These are phyloP conservation scores for Begonia peltatifolia DNA, from an alignment of 306 rosid species.

Conservation along the genomic window DNA sequence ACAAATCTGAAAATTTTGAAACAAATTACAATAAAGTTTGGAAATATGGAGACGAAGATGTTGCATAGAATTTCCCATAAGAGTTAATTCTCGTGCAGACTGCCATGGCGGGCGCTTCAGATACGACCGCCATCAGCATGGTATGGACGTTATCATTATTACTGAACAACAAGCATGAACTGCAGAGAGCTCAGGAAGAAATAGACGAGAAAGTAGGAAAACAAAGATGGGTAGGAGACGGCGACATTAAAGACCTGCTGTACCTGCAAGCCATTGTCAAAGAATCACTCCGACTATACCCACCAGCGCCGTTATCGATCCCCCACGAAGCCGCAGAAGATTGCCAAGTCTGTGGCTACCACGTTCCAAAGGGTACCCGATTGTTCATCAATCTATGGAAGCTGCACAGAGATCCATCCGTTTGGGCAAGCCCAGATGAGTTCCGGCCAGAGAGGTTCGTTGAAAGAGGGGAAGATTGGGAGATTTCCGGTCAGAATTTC, in stretches of 20 bases:
- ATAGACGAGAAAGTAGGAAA: slow-evolving; percentile 15
- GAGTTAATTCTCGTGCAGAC: slow-evolving; percentile 7
- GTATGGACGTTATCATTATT: slow-evolving; percentile 18
- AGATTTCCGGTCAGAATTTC: not conserved
- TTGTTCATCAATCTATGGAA: slow-evolving; percentile 22
- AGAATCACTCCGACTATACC: slow-evolving; percentile 17
- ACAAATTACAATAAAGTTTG: too few relatives aligned
- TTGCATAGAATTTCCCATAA: too few relatives aligned
- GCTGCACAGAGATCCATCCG: slow-evolving; percentile 17
- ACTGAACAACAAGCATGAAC: slow-evolving; percentile 11
- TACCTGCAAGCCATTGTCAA: slow-evolving; percentile 23
- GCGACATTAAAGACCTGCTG: slow-evolving; percentile 13
- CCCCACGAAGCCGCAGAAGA: slow-evolving; percentile 25
- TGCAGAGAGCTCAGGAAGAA: slow-evolving; percentile 20
- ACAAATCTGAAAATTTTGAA: too few relatives aligned
- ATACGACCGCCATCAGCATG: slow-evolving; percentile 15
- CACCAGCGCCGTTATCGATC: slow-evolving; percentile 22
- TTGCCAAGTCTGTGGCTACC: slow-evolving; percentile 8
- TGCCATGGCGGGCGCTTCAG: slow-evolving; percentile 12
- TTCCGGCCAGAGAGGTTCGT: slow-evolving; percentile 21
- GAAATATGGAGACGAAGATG: too few relatives aligned
- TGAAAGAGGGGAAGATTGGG: not conserved
- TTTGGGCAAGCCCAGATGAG: slow-evolving; percentile 17
- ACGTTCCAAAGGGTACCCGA: slow-evolving; percentile 19
- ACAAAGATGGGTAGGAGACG: slow-evolving; percentile 23